These are phyloP conservation scores for Collybia nuda DNA, from an alignment of 768 basidiomycete genomes.

Conservation along the genomic window DNA sequence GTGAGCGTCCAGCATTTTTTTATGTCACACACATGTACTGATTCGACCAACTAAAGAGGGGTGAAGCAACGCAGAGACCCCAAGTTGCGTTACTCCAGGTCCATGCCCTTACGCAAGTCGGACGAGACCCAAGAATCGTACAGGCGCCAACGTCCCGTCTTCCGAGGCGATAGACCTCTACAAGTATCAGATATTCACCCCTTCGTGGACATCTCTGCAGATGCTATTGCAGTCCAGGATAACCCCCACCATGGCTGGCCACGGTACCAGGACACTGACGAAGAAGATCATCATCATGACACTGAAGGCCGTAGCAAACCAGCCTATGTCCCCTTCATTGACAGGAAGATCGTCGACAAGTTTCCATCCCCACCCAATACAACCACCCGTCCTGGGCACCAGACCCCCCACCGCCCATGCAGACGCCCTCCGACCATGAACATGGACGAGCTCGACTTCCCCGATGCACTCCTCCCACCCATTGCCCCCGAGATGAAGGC, in stretches of 20 bases:
- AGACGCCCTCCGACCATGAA: slow-evolving; percentile 9
- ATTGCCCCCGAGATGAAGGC: slow-evolving; percentile 7
- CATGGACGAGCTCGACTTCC: slow-evolving; percentile 1
- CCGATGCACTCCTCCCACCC: slow-evolving; percentile 6
- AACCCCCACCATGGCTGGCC: slow-evolving; percentile 9
- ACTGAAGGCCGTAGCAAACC: background rate
- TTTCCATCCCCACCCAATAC: slow-evolving; percentile 11
- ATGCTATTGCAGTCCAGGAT: slow-evolving; percentile 2
- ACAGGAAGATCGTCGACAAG: slow-evolving; percentile 9
- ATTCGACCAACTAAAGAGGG: background rate
- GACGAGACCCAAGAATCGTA: slow-evolving; percentile 15
- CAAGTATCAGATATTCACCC: slow-evolving; percentile 10
- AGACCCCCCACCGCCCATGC: background rate
- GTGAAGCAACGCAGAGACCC: slow-evolving; percentile 7
- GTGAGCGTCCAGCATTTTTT: slow-evolving; percentile 5
- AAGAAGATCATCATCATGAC: background rate
- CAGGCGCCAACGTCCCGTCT: slow-evolving; percentile 6
- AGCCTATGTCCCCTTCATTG: slow-evolving; percentile 2
- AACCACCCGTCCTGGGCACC: background rate
- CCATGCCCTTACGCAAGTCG: slow-evolving; percentile 21
- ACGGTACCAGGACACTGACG: background rate
- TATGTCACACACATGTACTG: background rate
- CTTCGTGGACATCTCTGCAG: slow-evolving; percentile 11
- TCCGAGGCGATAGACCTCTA: slow-evolving; percentile 11
- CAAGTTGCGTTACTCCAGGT: slow-evolving; percentile 15